Evolutionary conservation across 345 rosid species (phyloP).

Genomic region (Eucalyptus guilfoylei): DNA sequence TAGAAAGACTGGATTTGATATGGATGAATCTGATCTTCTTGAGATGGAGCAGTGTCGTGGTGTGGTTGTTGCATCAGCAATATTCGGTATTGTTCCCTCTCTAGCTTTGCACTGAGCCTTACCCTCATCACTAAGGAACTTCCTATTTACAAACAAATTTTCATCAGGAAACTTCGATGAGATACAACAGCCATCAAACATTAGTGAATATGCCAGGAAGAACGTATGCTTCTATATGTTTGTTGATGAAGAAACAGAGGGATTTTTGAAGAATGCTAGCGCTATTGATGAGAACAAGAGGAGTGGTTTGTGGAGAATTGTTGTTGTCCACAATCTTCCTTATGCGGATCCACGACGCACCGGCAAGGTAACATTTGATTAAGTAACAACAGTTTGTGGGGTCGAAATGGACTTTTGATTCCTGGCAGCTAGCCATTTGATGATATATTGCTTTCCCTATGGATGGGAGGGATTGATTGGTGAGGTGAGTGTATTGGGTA

Average conservation of each 20-base stretch:
- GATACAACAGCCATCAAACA: slow-evolving; percentile 75
- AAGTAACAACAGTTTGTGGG: not conserved
- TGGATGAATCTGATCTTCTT: slow-evolving; percentile 70
- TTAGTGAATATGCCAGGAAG: slow-evolving; percentile 63
- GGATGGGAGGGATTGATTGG: not conserved
- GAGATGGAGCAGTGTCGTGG: slow-evolving; percentile 87
- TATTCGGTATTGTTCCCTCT: slow-evolving; percentile 55
- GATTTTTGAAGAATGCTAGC: slow-evolving; percentile 54
- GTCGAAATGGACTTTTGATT: not conserved
- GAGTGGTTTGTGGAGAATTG: slow-evolving; percentile 89
- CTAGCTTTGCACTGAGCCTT: not conserved
- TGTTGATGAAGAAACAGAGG: slow-evolving; percentile 91
- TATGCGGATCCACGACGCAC: slow-evolving; percentile 84
- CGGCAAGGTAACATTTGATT: slow-evolving; percentile 55
- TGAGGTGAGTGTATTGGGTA: not conserved
- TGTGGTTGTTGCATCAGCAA: slow-evolving; percentile 92
- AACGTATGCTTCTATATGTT: slow-evolving; percentile 92
- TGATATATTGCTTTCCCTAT: not conserved
- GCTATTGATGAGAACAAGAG: slow-evolving; percentile 39
- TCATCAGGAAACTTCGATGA: slow-evolving; percentile 82
- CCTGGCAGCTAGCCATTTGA: not conserved
- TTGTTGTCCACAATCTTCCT: slow-evolving; percentile 80
- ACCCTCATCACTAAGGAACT: not conserved
- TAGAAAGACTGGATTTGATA: slow-evolving; percentile 72
- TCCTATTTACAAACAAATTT: not conserved